phyloP scores from a whole-genome alignment of 257 asterid genomes.

The Linaria vulgaris region DNA sequence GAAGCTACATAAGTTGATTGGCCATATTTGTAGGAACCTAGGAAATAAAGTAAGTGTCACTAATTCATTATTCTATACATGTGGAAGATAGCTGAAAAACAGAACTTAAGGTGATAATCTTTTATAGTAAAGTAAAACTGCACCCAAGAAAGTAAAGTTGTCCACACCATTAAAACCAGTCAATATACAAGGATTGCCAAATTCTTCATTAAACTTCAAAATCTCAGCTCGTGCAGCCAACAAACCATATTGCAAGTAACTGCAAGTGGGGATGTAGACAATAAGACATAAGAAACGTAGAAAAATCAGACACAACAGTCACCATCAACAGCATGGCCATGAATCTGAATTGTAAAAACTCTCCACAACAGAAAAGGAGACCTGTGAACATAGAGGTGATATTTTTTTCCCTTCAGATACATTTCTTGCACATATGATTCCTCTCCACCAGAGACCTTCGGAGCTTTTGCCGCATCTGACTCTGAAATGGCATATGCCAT shows the following conservation, averaged over 20 bases:
- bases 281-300: neutral
- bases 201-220: constrained; percentile 50
- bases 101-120: no score
- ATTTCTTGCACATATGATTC: constrained; percentile 65
- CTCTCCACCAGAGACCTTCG: constrained; percentile 44
- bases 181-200: constrained; percentile 61
- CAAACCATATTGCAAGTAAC: constrained; percentile 80
- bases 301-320: no score
- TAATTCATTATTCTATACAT: no score
- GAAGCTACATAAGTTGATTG: constrained; percentile 54
- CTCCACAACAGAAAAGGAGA: constrained; percentile 21
- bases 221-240: constrained; percentile 81
- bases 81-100: no score
- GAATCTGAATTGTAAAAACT: neutral
- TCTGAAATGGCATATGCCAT: constrained; percentile 80
- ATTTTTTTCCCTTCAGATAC: constrained; percentile 56
- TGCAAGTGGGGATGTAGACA: constrained; percentile 28
- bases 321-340: no score
- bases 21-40: constrained; percentile 84
- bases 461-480: constrained; percentile 64
- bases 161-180: constrained; percentile 65
- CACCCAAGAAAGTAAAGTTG: neutral
- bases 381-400: constrained; percentile 78
- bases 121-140: no score
- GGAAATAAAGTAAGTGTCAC: constrained; percentile 14